These are phyloP conservation scores for Eucalyptus polybractea DNA, from an alignment of 345 rosid genomes.

Conservation along the genomic window DNA sequence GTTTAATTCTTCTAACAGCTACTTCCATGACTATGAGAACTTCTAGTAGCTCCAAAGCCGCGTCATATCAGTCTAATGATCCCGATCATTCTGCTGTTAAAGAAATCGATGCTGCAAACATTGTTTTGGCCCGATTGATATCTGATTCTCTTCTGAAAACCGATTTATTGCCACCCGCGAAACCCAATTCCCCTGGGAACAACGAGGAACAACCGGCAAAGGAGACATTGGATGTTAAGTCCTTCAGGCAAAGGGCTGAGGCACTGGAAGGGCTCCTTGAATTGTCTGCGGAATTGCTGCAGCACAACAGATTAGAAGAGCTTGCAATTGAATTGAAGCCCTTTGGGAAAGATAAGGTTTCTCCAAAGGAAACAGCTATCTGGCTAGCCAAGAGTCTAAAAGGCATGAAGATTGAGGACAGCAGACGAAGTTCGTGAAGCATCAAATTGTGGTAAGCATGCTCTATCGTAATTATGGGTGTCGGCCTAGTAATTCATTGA, in stretches of 20 bases:
- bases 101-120: constrained; percentile 26
- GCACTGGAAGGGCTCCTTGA: constrained; percentile 94
- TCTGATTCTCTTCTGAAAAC: constrained; percentile 9
- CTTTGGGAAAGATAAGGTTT: constrained; percentile 88
- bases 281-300: constrained; percentile 77
- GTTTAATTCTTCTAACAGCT: background rate
- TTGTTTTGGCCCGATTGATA: background rate
- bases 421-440: constrained; percentile 5
- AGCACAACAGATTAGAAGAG: constrained; percentile 77
- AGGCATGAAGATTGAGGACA: constrained; percentile 57
- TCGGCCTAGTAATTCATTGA: too few relatives aligned
- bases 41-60: constrained; percentile 26
- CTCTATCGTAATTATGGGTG: background rate
- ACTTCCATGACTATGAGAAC: constrained; percentile 17
- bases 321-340: constrained; percentile 79
- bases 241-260: constrained; percentile 90
- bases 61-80: constrained; percentile 12
- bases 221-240: constrained; percentile 67
- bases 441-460: constrained; percentile 9
- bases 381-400: constrained; percentile 92
- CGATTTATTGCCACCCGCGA: constrained; percentile 23
- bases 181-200: constrained; percentile 12
- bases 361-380: constrained; percentile 95
- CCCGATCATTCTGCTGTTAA: constrained; percentile 20
- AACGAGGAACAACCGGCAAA: background rate